These are phyloP conservation scores for Pythium folliculosum DNA, from an alignment of 352 stramenopile species.

Conservation along the genomic window DNA sequence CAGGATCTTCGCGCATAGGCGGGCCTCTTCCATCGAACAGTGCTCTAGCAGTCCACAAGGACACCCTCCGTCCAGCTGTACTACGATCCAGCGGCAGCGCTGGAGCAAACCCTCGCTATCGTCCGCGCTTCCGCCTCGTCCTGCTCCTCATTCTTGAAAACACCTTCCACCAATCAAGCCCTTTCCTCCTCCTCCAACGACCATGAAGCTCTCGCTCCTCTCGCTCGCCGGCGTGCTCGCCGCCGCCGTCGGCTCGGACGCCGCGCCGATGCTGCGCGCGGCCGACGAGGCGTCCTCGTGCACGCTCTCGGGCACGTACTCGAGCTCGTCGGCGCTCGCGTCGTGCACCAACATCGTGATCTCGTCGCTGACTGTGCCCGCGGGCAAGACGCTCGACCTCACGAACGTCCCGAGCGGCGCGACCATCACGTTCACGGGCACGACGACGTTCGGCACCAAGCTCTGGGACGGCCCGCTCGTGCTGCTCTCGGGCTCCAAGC, in stretches of 20 bases:
- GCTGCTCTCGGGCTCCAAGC: slow-evolving; percentile 28
- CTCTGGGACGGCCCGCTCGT: slow-evolving; percentile 42
- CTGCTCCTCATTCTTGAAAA: neutral
- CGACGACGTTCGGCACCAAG: slow-evolving; percentile 36
- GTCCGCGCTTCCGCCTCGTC: neutral
- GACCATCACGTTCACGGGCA: slow-evolving; percentile 41
- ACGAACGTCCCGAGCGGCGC: slow-evolving; percentile 30
- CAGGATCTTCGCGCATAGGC: too few species aligned
- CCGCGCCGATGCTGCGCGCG: slow-evolving; percentile 4
- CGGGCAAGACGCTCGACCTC: slow-evolving; percentile 40
- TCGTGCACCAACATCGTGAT: slow-evolving; percentile 33
- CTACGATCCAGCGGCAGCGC: too few species aligned
- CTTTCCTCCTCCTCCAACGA: neutral
- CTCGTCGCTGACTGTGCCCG: slow-evolving; percentile 32
- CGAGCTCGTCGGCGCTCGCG: slow-evolving; percentile 32
- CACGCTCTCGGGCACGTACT: slow-evolving; percentile 41
- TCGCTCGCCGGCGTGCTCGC: neutral
- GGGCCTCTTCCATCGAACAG: too few species aligned
- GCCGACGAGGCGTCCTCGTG: slow-evolving; percentile 16
- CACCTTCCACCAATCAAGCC: neutral
- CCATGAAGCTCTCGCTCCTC: slow-evolving; percentile 8
- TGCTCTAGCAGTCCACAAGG: too few species aligned
- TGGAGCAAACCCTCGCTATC: too few species aligned
- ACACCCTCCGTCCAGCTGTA: too few species aligned
- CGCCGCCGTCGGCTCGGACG: neutral